Base-by-base conservation (phyloP, 257 asterid genomes). In the Pogostemon cablin region DNA sequence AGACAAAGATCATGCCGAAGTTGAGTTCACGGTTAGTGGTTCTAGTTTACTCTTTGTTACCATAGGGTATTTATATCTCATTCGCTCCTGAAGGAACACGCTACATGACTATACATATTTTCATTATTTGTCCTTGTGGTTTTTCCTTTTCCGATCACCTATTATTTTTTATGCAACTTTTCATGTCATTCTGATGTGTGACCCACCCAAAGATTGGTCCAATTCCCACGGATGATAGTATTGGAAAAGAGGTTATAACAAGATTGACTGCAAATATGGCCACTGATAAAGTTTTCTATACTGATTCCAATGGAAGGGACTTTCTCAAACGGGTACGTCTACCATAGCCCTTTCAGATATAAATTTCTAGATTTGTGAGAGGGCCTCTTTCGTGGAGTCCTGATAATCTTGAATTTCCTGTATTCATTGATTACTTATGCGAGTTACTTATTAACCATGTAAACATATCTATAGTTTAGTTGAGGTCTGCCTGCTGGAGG, bases 301-400 rank as follows among this genome's bases (percentile, higher is more conserved):
- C 96, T 8, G 98, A 92, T 64, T 92, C 98, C 73, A 92, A 92
- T 38, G 98, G 88, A 68, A 92, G 98, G 75, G 98, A 92, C 89
- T 92, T 92, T 73, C 78, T 92, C 48, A 86, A 85, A 84, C 81
- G 98, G 86, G 97, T 91, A 83, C 42, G 60, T 70, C 65, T 43
- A 38, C 44, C n/a, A 15, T 62, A 74, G 17, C 38, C 40, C 1
- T 32, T 72, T 61, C 64, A 3, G 50, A 25, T 40, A 43, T 61
- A 38, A 49, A 37, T 46, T 49, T 64, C 41, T 50, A 62, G 6
- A 4, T 10, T 56, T 64, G 48, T 15, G 44, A 11, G 32, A 40
- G 6, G 32, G 20, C 42, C 71, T 49, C 39, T 20, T 52, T 52
- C 58, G n/a, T 40, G 39, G 32, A 34, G 7, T 52, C 17, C 39